Conservation (phyloP, 2,329 filamentous ascomycete genomes). For the Mycosphaerelloides madeirae region DNA sequence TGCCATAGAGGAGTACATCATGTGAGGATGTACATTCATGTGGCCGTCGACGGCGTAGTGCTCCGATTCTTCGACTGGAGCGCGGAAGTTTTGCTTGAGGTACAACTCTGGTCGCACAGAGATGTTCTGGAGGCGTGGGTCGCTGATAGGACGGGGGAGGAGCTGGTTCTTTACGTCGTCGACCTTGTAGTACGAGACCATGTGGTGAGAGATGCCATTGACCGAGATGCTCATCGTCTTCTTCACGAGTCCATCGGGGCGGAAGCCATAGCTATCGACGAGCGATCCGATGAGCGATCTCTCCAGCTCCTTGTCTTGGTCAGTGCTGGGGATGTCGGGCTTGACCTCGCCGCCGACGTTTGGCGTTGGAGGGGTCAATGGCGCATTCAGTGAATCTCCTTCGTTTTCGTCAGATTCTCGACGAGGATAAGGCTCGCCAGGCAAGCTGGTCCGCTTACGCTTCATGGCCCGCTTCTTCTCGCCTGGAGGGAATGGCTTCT, state of each 20-base stretch:
- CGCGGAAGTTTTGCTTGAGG: constrained; percentile 38
- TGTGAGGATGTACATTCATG: constrained; percentile 33
- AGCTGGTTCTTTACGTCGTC: constrained; percentile 66
- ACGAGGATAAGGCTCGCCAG: constrained; percentile 50
- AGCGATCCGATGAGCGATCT: constrained; percentile 71
- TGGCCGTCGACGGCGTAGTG: constrained; percentile 34
- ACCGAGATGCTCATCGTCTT: constrained; percentile 83
- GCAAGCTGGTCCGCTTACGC: constrained; percentile 52
- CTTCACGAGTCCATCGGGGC: constrained; percentile 76
- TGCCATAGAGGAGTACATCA: constrained; percentile 30
- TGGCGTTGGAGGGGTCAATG: constrained; percentile 31
- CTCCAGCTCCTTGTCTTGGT: constrained; percentile 47
- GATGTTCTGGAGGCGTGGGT: constrained; percentile 39
- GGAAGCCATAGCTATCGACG: constrained; percentile 87
- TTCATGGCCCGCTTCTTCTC: constrained; percentile 83
- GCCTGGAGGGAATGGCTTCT: constrained; percentile 70
- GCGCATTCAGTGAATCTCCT: constrained; percentile 23
- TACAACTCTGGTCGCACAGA: constrained; percentile 35
- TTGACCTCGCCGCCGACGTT: constrained; percentile 25
- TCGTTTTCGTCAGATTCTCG: constrained; percentile 32
- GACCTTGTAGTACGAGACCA: constrained; percentile 84
- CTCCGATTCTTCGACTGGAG: constrained; percentile 35
- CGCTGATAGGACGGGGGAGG: constrained; percentile 56
- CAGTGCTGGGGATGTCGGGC: constrained; percentile 25
- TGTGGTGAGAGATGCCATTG: constrained; percentile 70